These are phyloP conservation scores for Penicillium cosmopolitanum DNA, from an alignment of 495 filamentous ascomycete species.

Conservation along the genomic window DNA sequence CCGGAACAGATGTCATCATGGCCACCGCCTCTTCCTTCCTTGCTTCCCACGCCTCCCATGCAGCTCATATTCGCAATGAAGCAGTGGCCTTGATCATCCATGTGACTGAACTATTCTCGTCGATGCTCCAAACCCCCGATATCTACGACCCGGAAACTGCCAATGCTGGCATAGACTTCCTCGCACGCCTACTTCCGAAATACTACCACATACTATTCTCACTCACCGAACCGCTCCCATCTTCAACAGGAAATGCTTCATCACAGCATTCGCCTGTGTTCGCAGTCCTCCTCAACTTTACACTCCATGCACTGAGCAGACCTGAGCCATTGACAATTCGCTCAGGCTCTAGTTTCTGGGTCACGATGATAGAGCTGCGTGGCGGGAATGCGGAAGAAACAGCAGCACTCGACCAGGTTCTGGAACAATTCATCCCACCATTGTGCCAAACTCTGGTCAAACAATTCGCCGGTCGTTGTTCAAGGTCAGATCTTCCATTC, in stretches of 20 bases:
- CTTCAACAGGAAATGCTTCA: constrained; percentile 1
- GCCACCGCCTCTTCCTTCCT: constrained; percentile 79
- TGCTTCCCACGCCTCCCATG: constrained; percentile 59
- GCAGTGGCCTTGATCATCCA: constrained; percentile 63
- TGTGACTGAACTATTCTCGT: constrained; percentile 65
- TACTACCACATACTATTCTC: constrained; percentile 54
- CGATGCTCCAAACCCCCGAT: constrained; percentile 58
- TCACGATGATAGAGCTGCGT: constrained; percentile 50
- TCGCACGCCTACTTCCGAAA: constrained; percentile 66
- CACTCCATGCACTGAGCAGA: constrained; percentile 69
- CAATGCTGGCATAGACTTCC: constrained; percentile 74
- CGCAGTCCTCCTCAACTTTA: constrained; percentile 76
- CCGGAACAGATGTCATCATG: constrained; percentile 74
- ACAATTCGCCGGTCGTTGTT: constrained; percentile 75
- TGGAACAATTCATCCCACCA: constrained; percentile 61
- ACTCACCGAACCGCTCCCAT: constrained; percentile 29
- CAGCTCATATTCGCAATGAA: constrained; percentile 49
- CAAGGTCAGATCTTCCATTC: constrained; percentile 76
- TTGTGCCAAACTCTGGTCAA: constrained; percentile 61
- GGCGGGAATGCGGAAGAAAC: constrained; percentile 47
- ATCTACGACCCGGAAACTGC: constrained; percentile 76
- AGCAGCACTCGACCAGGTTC: constrained; percentile 52
- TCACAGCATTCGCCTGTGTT: constrained; percentile 43
- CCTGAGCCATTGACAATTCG: constrained; percentile 80
- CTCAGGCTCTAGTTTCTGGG: constrained; percentile 82